Conservation (phyloP, 345 rosid genomes). For the Brassica juncea region DNA sequence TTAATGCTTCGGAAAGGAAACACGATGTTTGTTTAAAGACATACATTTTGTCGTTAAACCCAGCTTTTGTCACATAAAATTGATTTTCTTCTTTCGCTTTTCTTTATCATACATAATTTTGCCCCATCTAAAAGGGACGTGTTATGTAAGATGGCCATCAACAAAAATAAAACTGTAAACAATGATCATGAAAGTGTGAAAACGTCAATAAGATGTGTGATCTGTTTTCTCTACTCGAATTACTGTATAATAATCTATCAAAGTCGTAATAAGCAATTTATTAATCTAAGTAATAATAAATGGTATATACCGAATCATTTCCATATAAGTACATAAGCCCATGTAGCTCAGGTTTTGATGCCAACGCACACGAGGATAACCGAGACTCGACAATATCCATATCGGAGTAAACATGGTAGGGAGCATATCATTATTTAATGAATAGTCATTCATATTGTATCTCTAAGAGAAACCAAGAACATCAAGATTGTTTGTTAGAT, state of each 20-base stretch:
- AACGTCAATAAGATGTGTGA: constrained; percentile 20
- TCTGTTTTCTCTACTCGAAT: constrained; percentile 13
- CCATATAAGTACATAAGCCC: neutral
- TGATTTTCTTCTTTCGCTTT: constrained; percentile 11
- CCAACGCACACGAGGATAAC: neutral
- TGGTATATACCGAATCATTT: neutral
- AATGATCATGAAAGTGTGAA: constrained; percentile 30
- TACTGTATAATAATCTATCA: constrained; percentile 1
- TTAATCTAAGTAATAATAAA: neutral
- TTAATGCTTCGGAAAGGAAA: constrained; percentile 26
- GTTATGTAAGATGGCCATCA: constrained; percentile 20
- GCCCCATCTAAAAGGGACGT: neutral
- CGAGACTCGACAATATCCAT: neutral
- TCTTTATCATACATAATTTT: neutral
- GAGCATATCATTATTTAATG: neutral
- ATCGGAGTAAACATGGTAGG: constrained; percentile 1
- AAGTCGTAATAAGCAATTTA: constrained; percentile 6
- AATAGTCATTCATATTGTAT: neutral
- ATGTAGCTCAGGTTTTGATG: neutral
- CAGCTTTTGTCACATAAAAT: constrained; percentile 8
- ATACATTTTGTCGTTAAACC: constrained; percentile 37
- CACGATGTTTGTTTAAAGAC: constrained; percentile 41
- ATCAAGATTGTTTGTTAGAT: constrained; percentile 12
- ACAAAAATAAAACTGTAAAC: neutral
- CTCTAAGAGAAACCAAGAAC: neutral